Base-by-base conservation (phyloP, 352 stramenopile genomes). In the Globisporangium middletonii region DNA sequence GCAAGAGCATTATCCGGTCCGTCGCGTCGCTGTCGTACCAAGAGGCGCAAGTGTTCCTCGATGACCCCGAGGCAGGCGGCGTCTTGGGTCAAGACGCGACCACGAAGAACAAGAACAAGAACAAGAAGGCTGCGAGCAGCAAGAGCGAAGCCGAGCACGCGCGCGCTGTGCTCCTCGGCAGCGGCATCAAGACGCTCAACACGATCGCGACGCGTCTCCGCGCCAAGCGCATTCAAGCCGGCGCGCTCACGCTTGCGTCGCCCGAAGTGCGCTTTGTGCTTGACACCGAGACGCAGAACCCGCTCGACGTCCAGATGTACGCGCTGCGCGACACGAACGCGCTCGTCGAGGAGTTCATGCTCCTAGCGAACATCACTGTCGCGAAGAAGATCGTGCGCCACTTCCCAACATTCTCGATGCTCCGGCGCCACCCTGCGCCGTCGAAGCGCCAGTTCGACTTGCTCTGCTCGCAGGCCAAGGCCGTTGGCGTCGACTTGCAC, bases 291-390 rank as follows among this genome's bases (percentile, higher is more conserved):
- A 98, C 94, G 4, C 84, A 99, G 65, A 98, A 99, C 72, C 97
- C 97, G 30, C 92, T 97, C 9, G 96, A 99, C 75, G 96, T 99
- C 42, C 89, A 98, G 71, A 95, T 97, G 62, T 99, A 99, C 69
- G 88, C 93, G 27, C 70, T 98, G 52, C 79, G 93, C 15, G 92
- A 97, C 51, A 96, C 97, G 0, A 99, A 99, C 73, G 83, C 86
- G 38, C 67, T 99, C 0, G 97, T 99, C 4, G 97, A 99, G 83
- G 97, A 99, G 75, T 99, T 99, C 57, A 99, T 99, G 97, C 75
- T 99, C 33, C 70, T 99, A 8, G 97, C 96, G 5, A 99, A 99
- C 71, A 98, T 99, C 54, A 98, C 96, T 11, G 97, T 99, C 0
- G 90, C 95, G 9, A 99, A 98, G 75, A 94, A 93, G 60, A 97